These are phyloP conservation scores for Umbilicus rupestris DNA, from an alignment of 164 flowering plant species.

Conservation along the genomic window DNA sequence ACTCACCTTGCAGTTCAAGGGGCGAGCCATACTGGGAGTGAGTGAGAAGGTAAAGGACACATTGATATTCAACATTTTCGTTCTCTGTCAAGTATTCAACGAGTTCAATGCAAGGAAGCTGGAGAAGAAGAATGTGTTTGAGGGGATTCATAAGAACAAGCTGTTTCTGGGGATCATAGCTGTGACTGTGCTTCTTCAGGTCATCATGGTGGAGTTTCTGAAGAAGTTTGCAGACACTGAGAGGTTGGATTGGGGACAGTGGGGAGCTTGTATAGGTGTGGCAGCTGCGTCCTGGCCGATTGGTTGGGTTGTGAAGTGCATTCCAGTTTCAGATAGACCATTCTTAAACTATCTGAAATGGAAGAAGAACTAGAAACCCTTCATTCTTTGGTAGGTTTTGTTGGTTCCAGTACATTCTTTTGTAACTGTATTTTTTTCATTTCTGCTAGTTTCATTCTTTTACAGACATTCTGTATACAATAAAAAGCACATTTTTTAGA, in stretches of 20 bases:
- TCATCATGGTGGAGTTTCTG: constrained; percentile 23
- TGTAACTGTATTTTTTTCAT: too few relatives aligned
- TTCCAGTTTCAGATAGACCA: constrained; percentile 14
- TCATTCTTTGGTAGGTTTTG: too few relatives aligned
- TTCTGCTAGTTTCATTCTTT: too few relatives aligned
- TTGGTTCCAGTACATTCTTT: too few relatives aligned
- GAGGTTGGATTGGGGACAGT: constrained; percentile 23
- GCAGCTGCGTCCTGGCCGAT: constrained; percentile 15
- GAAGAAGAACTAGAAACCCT: not conserved
- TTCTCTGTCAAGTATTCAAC: constrained; percentile 18
- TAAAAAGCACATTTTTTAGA: too few relatives aligned
- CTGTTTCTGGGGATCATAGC: constrained; percentile 19
- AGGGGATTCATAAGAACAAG: constrained; percentile 18
- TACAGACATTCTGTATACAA: too few relatives aligned
- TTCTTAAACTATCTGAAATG: constrained; percentile 12
- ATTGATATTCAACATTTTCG: constrained; percentile 17
- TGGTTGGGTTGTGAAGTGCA: constrained; percentile 15
- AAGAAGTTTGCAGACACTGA: constrained; percentile 23
- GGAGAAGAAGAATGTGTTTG: constrained; percentile 24
- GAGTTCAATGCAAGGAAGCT: constrained; percentile 18
- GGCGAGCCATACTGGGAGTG: constrained; percentile 10
- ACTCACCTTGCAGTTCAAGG: constrained; percentile 15
- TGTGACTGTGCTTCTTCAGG: constrained; percentile 16
- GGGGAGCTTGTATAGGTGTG: constrained; percentile 21
- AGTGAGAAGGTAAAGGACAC: constrained; percentile 14